Evolutionary conservation across 2,329 filamentous ascomycete genomes (phyloP).

Genomic region (Mariannaea sp.): DNA sequence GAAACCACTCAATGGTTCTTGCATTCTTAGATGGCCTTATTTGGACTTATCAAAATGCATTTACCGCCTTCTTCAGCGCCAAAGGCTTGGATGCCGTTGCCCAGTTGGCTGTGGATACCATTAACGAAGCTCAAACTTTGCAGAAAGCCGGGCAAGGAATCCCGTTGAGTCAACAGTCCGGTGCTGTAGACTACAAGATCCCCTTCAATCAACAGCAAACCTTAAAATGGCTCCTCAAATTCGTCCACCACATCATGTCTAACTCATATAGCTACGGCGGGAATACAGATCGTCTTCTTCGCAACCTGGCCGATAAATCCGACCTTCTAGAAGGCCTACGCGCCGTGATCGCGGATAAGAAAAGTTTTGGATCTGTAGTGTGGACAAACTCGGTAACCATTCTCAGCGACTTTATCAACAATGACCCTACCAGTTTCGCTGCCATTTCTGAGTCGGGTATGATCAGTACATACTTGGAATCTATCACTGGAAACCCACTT

Average conservation of each 20-base stretch:
- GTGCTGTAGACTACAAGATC: conserved; percentile 88
- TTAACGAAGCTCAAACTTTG: conserved; percentile 69
- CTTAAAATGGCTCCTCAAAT: conserved; percentile 91
- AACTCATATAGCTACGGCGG: conserved; percentile 71
- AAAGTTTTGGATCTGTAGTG: conserved; percentile 84
- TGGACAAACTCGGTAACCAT: conserved; percentile 96
- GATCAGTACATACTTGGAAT: conserved; percentile 82
- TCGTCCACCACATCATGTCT: conserved; percentile 93
- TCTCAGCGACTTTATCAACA: conserved; percentile 95
- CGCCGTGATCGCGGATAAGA: conserved; percentile 78
- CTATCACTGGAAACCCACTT: conserved; percentile 67
- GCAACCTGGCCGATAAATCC: conserved; percentile 93
- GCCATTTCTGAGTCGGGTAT: conserved; percentile 94
- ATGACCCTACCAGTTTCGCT: conserved; percentile 95
- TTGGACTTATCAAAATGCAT: conserved; percentile 82
- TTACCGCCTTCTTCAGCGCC: conserved; percentile 79
- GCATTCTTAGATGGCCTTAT: conserved; percentile 88
- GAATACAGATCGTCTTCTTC: conserved; percentile 85
- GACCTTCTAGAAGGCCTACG: conserved; percentile 79
- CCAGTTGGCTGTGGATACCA: conserved; percentile 81
- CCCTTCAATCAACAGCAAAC: conserved; percentile 93
- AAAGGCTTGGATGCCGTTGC: conserved; percentile 89
- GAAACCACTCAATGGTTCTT: conserved; percentile 82
- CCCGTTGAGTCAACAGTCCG: conserved; percentile 70
- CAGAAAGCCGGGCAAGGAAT: conserved; percentile 75